Conservation (phyloP, 2,329 filamentous ascomycete genomes). For the Zasmidium cellare region DNA sequence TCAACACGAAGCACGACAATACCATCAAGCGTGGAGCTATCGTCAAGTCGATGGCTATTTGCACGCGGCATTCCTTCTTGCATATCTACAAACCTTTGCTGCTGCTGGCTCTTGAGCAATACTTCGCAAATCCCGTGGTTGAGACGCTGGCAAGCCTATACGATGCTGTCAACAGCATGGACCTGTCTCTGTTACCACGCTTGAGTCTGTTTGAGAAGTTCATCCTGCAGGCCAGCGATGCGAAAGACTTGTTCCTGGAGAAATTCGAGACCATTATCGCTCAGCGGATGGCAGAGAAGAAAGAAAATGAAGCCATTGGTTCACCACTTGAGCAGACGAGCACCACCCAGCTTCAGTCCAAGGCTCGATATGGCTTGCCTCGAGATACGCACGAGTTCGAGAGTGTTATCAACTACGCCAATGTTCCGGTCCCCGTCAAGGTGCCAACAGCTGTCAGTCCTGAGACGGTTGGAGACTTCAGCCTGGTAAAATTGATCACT, state of each 20-base stretch:
- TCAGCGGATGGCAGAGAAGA: constrained; percentile 71
- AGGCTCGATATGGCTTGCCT: constrained; percentile 68
- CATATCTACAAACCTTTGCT: constrained; percentile 98
- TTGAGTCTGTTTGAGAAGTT: constrained; percentile 81
- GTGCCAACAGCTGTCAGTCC: constrained; percentile 90
- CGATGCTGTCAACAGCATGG: constrained; percentile 93
- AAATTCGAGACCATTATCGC: constrained; percentile 96
- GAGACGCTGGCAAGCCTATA: constrained; percentile 89
- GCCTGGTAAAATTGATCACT: constrained; percentile 93
- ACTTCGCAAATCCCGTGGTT: constrained; percentile 86
- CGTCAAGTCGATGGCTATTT: constrained; percentile 98
- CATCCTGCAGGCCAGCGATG: constrained; percentile 85
- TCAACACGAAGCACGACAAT: constrained; percentile 97
- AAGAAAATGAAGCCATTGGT: constrained; percentile 22
- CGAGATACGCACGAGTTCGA: constrained; percentile 98
- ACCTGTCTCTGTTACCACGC: constrained; percentile 86
- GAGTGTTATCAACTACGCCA: constrained; percentile 92
- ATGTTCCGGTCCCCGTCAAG: constrained; percentile 94
- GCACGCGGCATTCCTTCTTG: constrained; percentile 92
- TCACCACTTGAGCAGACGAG: constrained; percentile 22
- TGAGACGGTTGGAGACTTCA: constrained; percentile 97
- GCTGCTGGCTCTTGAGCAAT: constrained; percentile 88
- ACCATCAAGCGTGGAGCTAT: constrained; percentile 87
- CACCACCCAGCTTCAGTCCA: constrained; percentile 50
- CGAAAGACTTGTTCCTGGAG: constrained; percentile 94